phyloP scores from a whole-genome alignment of 2,329 filamentous ascomycete genomes.

The Aspergillus alliaceus region DNA sequence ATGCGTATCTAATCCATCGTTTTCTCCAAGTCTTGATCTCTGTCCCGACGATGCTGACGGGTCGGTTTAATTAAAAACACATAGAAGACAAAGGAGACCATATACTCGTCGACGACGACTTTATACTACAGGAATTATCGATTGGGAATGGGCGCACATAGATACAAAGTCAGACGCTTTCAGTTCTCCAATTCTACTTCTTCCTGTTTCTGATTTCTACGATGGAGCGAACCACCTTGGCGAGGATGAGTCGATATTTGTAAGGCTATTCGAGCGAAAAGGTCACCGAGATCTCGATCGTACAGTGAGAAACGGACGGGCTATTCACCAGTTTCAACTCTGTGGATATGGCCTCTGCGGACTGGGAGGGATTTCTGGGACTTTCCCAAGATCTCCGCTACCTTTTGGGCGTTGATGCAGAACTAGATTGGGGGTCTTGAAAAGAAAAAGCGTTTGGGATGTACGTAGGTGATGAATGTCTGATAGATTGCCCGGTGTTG shows the following conservation, averaged over 20 bases:
- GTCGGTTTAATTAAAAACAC: constrained; percentile 49
- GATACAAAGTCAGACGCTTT: constrained; percentile 41
- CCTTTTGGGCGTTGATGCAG: constrained; percentile 32
- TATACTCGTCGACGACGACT: constrained; percentile 48
- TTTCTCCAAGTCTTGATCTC: constrained; percentile 33
- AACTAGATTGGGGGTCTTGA: constrained; percentile 42
- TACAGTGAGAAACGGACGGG: constrained; percentile 38
- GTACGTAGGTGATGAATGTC: constrained; percentile 27
- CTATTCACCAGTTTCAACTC: constrained; percentile 43
- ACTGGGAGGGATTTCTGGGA: constrained; percentile 46
- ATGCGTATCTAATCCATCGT: constrained; percentile 45
- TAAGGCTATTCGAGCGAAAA: constrained; percentile 34
- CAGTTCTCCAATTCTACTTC: constrained; percentile 43
- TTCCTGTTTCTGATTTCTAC: constrained; percentile 46
- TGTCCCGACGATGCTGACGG: constrained; percentile 21
- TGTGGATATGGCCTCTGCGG: constrained; percentile 44
- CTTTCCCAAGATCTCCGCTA: constrained; percentile 43
- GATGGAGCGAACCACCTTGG: constrained; percentile 34
- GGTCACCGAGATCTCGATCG: constrained; percentile 37
- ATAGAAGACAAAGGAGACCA: constrained; percentile 53
- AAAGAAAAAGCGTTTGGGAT: constrained; percentile 35
- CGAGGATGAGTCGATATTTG: constrained; percentile 42
- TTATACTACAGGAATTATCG: constrained; percentile 51
- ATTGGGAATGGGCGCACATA: constrained; percentile 46
- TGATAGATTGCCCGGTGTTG: neutral